phyloP scores from a whole-genome alignment of 257 asterid species.

The Ajuga chamaepitys region DNA sequence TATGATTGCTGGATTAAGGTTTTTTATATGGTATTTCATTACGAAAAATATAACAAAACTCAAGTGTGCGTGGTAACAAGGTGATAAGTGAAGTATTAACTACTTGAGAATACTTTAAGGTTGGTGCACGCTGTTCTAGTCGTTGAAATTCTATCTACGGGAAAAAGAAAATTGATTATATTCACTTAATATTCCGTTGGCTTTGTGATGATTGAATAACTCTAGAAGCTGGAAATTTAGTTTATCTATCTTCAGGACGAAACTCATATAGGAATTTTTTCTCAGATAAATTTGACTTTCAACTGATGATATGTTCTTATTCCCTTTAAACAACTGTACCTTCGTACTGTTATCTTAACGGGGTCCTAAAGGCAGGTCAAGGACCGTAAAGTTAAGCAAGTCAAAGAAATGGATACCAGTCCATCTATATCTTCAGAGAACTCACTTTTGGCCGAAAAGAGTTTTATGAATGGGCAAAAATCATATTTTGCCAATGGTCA shows the following conservation, averaged over 20 bases:
- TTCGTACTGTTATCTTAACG: conserved; percentile 19
- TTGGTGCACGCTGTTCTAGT: background rate
- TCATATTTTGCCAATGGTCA: conserved; percentile 29
- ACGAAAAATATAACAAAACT: background rate
- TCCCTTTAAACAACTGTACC: background rate
- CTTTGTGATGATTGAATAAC: background rate
- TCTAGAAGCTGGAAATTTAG: background rate
- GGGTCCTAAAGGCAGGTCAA: conserved; percentile 53
- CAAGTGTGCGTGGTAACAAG: background rate
- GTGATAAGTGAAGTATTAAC: background rate
- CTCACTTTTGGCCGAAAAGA: conserved; percentile 60
- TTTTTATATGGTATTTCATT: background rate
- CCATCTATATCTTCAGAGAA: conserved; percentile 55
- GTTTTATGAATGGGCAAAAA: conserved; percentile 38
- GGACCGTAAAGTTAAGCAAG: conserved; percentile 52
- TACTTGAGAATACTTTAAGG: background rate
- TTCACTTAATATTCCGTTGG: background rate
- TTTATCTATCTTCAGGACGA: background rate
- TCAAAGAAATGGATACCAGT: conserved; percentile 39
- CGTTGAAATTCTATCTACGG: background rate
- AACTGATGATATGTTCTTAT: background rate
- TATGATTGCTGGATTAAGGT: background rate
- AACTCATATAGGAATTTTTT: background rate
- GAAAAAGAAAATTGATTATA: background rate
- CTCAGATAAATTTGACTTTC: background rate